phyloP scores from a whole-genome alignment of 2,329 filamentous ascomycete genomes.

The Nannizzia gypsea region DNA sequence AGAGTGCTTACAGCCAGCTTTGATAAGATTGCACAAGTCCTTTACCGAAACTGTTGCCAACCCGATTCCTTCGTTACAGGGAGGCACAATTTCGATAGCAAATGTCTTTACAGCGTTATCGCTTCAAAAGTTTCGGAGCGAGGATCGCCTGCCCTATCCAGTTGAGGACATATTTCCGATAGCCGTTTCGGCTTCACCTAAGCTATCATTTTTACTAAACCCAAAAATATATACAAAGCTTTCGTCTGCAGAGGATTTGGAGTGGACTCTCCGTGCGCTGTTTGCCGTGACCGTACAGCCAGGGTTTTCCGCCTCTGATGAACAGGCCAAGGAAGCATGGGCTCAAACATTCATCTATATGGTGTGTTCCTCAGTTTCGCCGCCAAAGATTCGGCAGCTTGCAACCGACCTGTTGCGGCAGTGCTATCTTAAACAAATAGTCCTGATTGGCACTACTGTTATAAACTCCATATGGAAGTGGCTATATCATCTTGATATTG shows the following conservation, averaged over 20 bases:
- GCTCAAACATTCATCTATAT: slow-evolving; percentile 74
- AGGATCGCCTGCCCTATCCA: slow-evolving; percentile 39
- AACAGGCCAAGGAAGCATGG: slow-evolving; percentile 55
- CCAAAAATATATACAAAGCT: slow-evolving; percentile 75
- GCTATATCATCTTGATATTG: slow-evolving; percentile 53
- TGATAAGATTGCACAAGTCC: slow-evolving; percentile 46
- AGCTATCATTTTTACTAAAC: slow-evolving; percentile 78
- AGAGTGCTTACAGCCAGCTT: slow-evolving; percentile 39
- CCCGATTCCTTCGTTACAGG: slow-evolving; percentile 66
- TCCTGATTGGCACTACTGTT: slow-evolving; percentile 50
- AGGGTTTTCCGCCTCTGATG: slow-evolving; percentile 37
- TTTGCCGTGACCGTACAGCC: slow-evolving; percentile 48
- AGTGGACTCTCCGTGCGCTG: slow-evolving; percentile 64
- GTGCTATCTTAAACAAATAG: slow-evolving; percentile 51
- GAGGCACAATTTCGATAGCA: slow-evolving; percentile 65
- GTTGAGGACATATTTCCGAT: slow-evolving; percentile 48
- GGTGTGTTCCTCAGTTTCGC: slow-evolving; percentile 51
- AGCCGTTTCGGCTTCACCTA: slow-evolving; percentile 58
- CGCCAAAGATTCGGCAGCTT: slow-evolving; percentile 52
- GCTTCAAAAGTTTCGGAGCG: slow-evolving; percentile 43
- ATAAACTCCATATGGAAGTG: slow-evolving; percentile 68
- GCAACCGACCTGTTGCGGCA: slow-evolving; percentile 50
- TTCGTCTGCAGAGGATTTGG: slow-evolving; percentile 58
- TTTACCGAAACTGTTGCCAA: slow-evolving; percentile 72
- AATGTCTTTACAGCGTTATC: slow-evolving; percentile 60